Base-by-base conservation (phyloP, 441 rosid species). In the Metrosideros polymorpha region DNA sequence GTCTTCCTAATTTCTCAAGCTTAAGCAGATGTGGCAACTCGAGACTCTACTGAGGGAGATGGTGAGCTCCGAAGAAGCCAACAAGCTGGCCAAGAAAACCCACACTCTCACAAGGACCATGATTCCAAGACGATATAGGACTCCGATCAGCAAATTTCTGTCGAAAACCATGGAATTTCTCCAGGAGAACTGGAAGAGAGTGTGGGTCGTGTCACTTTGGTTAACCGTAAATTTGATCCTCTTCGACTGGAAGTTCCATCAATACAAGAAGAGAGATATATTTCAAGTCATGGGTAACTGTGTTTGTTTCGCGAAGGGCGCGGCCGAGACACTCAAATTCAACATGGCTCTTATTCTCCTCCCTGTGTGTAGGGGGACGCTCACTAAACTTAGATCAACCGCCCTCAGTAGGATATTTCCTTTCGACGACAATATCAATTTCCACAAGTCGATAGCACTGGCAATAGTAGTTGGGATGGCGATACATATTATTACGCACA, bases 361-460 rank as follows among this genome's bases (percentile, higher is more conserved):
- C 9, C 99, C 99, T 0, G 98, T 96, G 0, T 96, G 99, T 83
- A 90, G 99, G 79, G 88, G 90, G 87, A 95, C 97, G 47, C 94
- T 97, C 2, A 97, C 99, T 1, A 86, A 66, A 17, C 98, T 97
- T 66, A 90, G 99, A 85, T 95, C 97, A 39, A 89, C 98, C 24
- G 89, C 90, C 79, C 94, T 97, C 61, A 89, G 86, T 82, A 84
- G 82, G 4, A 4, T 94, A 27, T 88, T 96, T 86, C 99, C 99
- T 7, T 97, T 96, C 29, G 99, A 97, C 35, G 99, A 97, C 87
- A 95, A 95, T 87, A 93, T 97, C 15, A 95, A 93, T 89, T 97
- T 97, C 89, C 99, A 96, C 92, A 95, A 94, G 83, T 19, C 92
- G 50, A 92, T 96, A 57, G 96, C 99, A 0, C 50, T 61, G 9